Base-by-base conservation (phyloP, 176 grass and related monocot species). In the Leersia perrieri region DNA sequence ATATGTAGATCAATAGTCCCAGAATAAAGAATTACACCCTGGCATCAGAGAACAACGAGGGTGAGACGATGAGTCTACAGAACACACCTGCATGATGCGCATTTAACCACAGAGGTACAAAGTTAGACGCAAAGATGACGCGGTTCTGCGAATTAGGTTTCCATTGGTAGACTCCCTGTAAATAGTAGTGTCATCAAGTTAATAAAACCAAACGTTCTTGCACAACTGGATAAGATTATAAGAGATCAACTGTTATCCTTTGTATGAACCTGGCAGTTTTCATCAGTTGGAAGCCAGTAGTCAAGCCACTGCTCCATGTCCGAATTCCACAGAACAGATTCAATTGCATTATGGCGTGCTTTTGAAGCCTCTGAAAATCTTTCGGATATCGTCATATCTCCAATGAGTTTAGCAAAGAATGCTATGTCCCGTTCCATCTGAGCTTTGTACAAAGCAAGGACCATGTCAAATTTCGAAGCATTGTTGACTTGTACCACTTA, bases 381-480 rank as follows among this genome's bases (percentile, higher is more conserved):
- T 63, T 95, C 78, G 79, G 92, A 88, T 2, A 76, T 88, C 66
- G 63, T 69, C 64, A 81, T 74, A 5, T 95, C 88, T 68, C 90
- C 92, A 80, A 72, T 70, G 72, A 95, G 70, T 86, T 86, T 70
- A 20, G 96, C 86, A 70, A 99, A 93, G 73, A 62, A 35, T 9
- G 82, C 41, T 74, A 99, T 99, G 64, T 93, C 92, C 73, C 14
- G 73, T 66, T 99, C 92, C 90, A 99, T 88, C 92, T 98, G 77
- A 77, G 32, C 68, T 18, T 53, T 34, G 73, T 71, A 82, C 35
- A 42, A 80, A 78, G 64, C 34, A 71, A 80, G 61, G 18, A 13
- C 28, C 13, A 39, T 51, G 18, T 69, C 57, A 28, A 22, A 67
- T 42, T 84, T 76, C 7, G 6, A 0, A 38, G 53, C 31, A 87